Percentiles rank a stretch among this genome's conserved stretches.
phyloP scores from a whole-genome alignment of 2,329 filamentous ascomycete species.

The Colletotrichum cordylinicola region DNA sequence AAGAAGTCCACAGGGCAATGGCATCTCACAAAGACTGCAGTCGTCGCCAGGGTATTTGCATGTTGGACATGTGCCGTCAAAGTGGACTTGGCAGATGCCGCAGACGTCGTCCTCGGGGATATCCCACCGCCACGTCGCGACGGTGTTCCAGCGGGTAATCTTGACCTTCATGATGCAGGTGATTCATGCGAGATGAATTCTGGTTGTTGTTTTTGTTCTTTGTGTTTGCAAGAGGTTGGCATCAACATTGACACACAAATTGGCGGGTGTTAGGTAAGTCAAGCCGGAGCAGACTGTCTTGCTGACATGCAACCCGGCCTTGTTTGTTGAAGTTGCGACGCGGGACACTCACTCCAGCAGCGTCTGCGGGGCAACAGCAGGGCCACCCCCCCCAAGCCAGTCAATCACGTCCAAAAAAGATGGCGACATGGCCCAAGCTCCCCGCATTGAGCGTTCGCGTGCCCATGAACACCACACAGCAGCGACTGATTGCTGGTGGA shows the following conservation, averaged over 20 bases:
- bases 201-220: not conserved
- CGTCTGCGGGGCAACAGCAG: not conserved
- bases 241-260: not conserved
- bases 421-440: constrained; percentile 29
- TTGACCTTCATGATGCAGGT: constrained; percentile 82
- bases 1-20: not conserved
- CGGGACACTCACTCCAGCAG: not conserved
- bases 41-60: constrained; percentile 98
- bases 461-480: not conserved
- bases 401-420: constrained; percentile 13
- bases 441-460: constrained; percentile 19
- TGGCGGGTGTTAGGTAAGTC: not conserved
- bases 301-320: not conserved
- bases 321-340: constrained; percentile 17
- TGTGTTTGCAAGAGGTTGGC: not conserved
- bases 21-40: constrained; percentile 81
- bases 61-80: constrained; percentile 95
- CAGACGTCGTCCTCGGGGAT: constrained; percentile 97
- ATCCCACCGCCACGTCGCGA: constrained; percentile 98
- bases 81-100: constrained; percentile 97
- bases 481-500: not conserved
- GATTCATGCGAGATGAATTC: not conserved
- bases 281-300: not conserved
- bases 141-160: constrained; percentile 90
- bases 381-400: not conserved